Conservation (phyloP, 1,284 basidiomycete genomes). For the Singerocomus inundabilis region DNA sequence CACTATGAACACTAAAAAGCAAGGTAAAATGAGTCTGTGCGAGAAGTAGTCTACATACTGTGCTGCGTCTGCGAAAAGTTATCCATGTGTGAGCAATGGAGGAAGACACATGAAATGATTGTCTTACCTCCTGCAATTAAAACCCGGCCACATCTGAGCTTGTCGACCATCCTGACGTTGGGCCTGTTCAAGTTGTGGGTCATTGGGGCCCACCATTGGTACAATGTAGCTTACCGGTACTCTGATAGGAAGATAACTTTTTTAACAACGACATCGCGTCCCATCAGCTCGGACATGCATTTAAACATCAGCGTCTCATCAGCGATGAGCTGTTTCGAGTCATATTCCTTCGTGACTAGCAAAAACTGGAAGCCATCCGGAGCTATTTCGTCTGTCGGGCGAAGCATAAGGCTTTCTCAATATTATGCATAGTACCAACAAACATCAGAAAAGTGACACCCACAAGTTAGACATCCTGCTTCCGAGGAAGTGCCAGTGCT, state of each 20-base stretch:
- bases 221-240: conserved; percentile 24
- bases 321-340: too few relatives aligned
- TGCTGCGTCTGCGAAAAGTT: too few relatives aligned
- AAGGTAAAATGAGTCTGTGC: too few relatives aligned
- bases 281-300: conserved; percentile 15
- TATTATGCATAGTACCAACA: neutral
- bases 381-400: conserved; percentile 19
- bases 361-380: conserved; percentile 36
- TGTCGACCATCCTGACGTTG: conserved; percentile 29
- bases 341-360: conserved; percentile 28
- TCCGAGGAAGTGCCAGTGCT: conserved; percentile 37
- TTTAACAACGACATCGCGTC: conserved; percentile 15
- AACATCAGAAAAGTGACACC: neutral
- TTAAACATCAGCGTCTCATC: conserved; percentile 15
- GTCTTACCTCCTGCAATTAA: conserved; percentile 37
- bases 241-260: conserved; percentile 13
- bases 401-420: conserved; percentile 11
- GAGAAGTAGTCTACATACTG: too few relatives aligned
- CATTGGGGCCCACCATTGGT: too few relatives aligned
- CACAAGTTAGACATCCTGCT: conserved; percentile 5
- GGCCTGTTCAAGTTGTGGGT: neutral
- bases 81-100: too few relatives aligned
- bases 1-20: too few relatives aligned
- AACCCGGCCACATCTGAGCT: conserved; percentile 31
- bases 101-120: conserved; percentile 19